These are phyloP conservation scores for Rhododendron ferrugineum DNA, from an alignment of 148 eudicot genomes.

Conservation along the genomic window DNA sequence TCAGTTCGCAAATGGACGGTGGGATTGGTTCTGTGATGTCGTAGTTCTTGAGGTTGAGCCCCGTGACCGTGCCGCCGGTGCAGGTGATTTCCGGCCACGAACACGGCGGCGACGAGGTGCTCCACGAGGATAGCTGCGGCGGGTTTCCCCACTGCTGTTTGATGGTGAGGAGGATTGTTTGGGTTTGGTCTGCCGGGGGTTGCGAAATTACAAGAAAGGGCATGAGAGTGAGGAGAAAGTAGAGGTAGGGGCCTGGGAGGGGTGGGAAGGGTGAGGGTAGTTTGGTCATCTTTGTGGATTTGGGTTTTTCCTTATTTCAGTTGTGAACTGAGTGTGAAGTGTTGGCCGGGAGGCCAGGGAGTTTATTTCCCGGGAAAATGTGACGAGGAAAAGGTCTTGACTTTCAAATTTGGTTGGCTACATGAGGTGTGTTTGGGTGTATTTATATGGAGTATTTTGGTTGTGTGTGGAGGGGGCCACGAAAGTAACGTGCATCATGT, in stretches of 20 bases:
- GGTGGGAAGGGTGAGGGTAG: neutral
- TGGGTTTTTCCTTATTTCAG: neutral
- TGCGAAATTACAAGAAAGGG: slow-evolving; percentile 61
- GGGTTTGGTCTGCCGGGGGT: slow-evolving; percentile 27
- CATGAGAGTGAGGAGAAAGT: slow-evolving; percentile 21
- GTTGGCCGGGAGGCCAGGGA: neutral
- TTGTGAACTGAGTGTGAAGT: neutral
- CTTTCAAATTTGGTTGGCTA: no score
- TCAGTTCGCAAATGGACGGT: slow-evolving; percentile 44
- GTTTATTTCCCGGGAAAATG: no score
- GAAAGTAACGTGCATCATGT: no score
- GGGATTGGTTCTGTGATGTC: slow-evolving; percentile 35
- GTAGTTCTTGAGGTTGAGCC: slow-evolving; percentile 12
- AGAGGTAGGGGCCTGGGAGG: slow-evolving; percentile 12
- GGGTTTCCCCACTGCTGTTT: slow-evolving; percentile 51
- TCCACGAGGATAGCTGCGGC: slow-evolving; percentile 40
- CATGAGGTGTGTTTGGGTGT: no score
- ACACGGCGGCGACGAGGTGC: slow-evolving; percentile 47
- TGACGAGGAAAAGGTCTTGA: no score
- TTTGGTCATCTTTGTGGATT: neutral
- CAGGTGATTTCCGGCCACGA: slow-evolving; percentile 59
- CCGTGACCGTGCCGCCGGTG: slow-evolving; percentile 36
- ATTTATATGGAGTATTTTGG: no score
- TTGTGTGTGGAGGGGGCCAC: no score
- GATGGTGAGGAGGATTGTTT: slow-evolving; percentile 35